Evolutionary conservation across 768 basidiomycete genomes (phyloP).

Genomic region (Tulasnella sp.): DNA sequence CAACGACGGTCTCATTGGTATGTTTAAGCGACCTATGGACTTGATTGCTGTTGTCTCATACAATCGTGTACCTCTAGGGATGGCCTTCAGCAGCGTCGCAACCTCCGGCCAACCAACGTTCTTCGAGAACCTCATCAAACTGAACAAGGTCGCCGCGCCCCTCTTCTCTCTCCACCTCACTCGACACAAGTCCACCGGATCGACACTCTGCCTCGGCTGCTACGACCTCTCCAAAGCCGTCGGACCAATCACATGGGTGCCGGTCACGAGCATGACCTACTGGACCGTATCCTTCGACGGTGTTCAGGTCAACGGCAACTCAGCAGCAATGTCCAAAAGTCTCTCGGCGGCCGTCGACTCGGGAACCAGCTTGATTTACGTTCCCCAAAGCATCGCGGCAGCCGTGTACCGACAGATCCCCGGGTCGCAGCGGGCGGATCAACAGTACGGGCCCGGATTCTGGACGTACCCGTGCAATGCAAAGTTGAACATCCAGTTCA

Average conservation of each 20-base stretch:
- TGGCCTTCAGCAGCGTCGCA: slow-evolving; percentile 50
- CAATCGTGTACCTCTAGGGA: too few relatives aligned
- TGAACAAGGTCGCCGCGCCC: slow-evolving; percentile 31
- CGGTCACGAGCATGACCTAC: slow-evolving; percentile 36
- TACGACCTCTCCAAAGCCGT: slow-evolving; percentile 29
- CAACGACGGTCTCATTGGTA: slow-evolving; percentile 43
- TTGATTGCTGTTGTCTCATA: neutral
- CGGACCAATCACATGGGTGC: slow-evolving; percentile 29
- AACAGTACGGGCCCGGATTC: slow-evolving; percentile 28
- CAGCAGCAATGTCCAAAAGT: slow-evolving; percentile 14
- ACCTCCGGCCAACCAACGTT: slow-evolving; percentile 38
- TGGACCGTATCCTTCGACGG: slow-evolving; percentile 45
- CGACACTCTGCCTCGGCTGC: slow-evolving; percentile 40
- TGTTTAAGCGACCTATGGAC: too few relatives aligned
- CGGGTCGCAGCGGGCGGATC: too few relatives aligned
- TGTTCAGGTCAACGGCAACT: slow-evolving; percentile 27
- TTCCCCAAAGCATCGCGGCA: too few relatives aligned
- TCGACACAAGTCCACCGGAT: slow-evolving; percentile 31
- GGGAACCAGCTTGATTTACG: too few relatives aligned
- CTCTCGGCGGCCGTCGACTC: slow-evolving; percentile 42
- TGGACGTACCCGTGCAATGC: slow-evolving; percentile 44
- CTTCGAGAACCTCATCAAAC: slow-evolving; percentile 48
- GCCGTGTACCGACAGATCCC: too few relatives aligned
- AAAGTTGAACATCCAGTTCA: too few relatives aligned
- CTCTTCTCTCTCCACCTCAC: slow-evolving; percentile 51